Base-by-base conservation (phyloP, 2,329 filamentous ascomycete species). In the Sphaerulina populicola region DNA sequence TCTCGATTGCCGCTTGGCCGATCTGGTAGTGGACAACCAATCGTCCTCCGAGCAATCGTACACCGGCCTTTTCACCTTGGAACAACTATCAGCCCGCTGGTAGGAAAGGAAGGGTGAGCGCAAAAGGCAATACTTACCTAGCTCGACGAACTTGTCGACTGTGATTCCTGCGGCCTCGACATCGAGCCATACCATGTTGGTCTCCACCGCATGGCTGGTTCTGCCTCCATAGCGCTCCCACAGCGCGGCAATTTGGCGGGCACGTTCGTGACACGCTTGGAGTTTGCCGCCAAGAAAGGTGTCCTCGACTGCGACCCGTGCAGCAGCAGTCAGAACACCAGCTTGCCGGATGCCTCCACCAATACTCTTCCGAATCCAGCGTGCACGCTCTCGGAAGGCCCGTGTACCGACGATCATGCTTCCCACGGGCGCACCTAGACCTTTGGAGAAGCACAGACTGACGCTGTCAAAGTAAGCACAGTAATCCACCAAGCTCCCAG, bases 171-270 rank as follows among this genome's bases (percentile, higher is more conserved):
- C 77, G 1, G 76, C 76, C 29, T 80, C 77, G 12, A 93, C 71
- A 66, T 94, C 83, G 52, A 94, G 64, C 88, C 87, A 94, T 31
- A 88, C 80, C 86, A 94, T 94, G 70, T 94, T 94, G n/a, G 88
- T 94, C 64, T 94, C 83, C 1, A 86, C 83, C 0, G 85, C 83
- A 53, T 83, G 75, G 15, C 75, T 69, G 51, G 88, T 69, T 68
- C 78, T 80, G 1, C 88, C 88, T 4, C 88, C 88, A 46, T 82
- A 72, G 12, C 70, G 71, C 4, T 73, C 77, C 88, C 88, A 94
- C 57, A 85, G 67, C 30, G 74, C 70, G 23, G 77, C 81, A 21
- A 90, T 73, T 59, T 72, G 72, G 66, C 77, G 77, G 2, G 86
- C 85, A 29, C 77, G 77, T 42, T 71, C 69, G 66, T 91, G 85